A percentile compares a stretch with the other conserved stretches of the same genome.
Conservation (phyloP, 257 asterid genomes). For the Thymus quinquecostatus region DNA sequence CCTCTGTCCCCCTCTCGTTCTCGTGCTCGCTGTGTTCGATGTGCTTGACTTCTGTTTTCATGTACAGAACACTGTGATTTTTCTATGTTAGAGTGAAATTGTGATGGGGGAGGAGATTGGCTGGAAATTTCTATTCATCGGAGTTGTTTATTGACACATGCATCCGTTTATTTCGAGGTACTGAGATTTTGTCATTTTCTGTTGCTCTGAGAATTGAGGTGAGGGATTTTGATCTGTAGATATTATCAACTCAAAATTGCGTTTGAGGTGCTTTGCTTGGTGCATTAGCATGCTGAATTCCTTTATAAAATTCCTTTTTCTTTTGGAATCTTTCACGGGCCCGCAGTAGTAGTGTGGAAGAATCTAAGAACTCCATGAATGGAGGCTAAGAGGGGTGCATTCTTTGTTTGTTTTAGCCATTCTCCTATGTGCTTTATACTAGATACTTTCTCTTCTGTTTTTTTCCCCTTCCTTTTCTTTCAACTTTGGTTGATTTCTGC, state of each 20-base stretch:
- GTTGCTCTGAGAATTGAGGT: constrained; percentile 6
- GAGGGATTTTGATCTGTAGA: background rate
- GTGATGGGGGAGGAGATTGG: background rate
- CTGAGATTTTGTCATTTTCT: background rate
- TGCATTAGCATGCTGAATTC: background rate
- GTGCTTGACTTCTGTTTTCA: background rate
- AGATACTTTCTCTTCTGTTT: no score
- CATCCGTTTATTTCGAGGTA: background rate
- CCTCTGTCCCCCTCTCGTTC: background rate
- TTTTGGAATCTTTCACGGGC: background rate
- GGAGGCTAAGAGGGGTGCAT: background rate
- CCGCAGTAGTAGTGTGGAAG: background rate
- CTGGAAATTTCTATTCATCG: background rate
- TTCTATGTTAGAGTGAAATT: background rate
- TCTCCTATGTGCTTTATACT: background rate
- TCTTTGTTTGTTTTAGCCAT: constrained; percentile 4
- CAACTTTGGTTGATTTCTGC: background rate
- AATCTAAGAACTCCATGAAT: background rate
- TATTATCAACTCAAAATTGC: background rate
- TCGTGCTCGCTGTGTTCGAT: no score
- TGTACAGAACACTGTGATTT: background rate
- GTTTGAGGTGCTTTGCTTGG: constrained; percentile 11
- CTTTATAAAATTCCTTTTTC: background rate
- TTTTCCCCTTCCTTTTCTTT: no score
- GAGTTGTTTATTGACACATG: background rate